Conservation (phyloP, 306 rosid species). For the Medicago ruthenica region DNA sequence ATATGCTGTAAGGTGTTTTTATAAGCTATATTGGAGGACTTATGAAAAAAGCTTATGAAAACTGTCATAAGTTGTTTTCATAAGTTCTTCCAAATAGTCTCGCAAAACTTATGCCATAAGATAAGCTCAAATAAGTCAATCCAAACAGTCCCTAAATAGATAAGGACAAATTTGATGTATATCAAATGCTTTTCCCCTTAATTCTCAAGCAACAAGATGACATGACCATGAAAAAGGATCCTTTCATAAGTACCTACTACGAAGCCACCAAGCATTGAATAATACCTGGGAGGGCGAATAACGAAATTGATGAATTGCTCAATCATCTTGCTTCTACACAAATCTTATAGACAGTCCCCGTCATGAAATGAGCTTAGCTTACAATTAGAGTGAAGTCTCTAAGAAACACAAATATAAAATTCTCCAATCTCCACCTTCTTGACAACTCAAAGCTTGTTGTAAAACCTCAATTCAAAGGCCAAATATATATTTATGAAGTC, state of each 20-base stretch:
- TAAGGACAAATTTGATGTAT: too few species aligned
- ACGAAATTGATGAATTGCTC: slow-evolving; percentile 96
- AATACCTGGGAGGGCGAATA: slow-evolving; percentile 98
- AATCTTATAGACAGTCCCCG: slow-evolving; percentile 53
- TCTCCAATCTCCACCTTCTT: slow-evolving; percentile 16
- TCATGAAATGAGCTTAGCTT: slow-evolving; percentile 61
- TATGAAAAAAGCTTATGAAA: too few species aligned
- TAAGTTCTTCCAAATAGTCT: too few species aligned
- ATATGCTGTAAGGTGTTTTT: too few species aligned
- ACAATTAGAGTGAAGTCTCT: slow-evolving; percentile 31
- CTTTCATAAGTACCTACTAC: slow-evolving; percentile 32
- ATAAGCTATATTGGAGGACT: too few species aligned
- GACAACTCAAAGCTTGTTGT: slow-evolving; percentile 22
- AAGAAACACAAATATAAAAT: slow-evolving; percentile 41
- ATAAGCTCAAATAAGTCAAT: too few species aligned
- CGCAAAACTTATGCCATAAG: too few species aligned
- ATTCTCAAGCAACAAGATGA: slow-evolving; percentile 37
- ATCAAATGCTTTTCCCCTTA: slow-evolving; percentile 35
- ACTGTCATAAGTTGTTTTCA: too few species aligned
- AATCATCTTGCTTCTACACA: slow-evolving; percentile 69
- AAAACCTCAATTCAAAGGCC: slow-evolving; percentile 29
- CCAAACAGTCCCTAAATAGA: too few species aligned
- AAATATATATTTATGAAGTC: background rate
- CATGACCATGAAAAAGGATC: slow-evolving; percentile 35
- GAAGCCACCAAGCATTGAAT: slow-evolving; percentile 41